A percentile compares a stretch with the other conserved stretches of the same genome.
Evolutionary conservation across 257 asterid species (phyloP).

Genomic region (Primulina tabacum): DNA sequence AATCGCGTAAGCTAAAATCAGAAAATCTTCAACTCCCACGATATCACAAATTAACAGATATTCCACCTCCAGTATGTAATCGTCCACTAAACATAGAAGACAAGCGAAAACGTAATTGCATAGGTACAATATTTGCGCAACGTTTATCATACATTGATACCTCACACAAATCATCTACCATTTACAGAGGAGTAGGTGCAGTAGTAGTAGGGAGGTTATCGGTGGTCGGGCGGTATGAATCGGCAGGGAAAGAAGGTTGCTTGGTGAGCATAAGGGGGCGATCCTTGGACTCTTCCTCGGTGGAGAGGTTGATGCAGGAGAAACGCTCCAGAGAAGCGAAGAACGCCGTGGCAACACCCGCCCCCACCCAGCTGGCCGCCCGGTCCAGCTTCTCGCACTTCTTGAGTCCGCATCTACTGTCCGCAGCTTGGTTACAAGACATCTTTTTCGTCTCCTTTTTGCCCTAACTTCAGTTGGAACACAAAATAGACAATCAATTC

Average conservation of each 20-base stretch:
- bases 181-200: background rate
- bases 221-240: background rate
- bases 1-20: no score
- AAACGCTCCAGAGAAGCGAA: background rate
- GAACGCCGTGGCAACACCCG: background rate
- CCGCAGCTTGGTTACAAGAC: background rate
- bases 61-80: background rate
- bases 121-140: background rate
- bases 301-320: conserved; percentile 5
- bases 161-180: background rate
- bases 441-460: no score
- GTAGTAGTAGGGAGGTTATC: background rate
- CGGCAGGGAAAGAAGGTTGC: background rate
- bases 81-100: background rate
- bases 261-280: background rate
- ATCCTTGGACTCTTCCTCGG: background rate
- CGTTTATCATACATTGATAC: background rate
- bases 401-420: background rate
- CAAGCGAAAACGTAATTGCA: background rate
- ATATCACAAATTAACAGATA: background rate
- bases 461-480: background rate
- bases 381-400: conserved; percentile 1
- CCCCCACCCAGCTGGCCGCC: background rate
- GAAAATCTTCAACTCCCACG: background rate
- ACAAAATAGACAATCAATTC: background rate